These are phyloP conservation scores for Sanguinoderma infundibulare DNA, from an alignment of 1,284 basidiomycete genomes.

Conservation along the genomic window DNA sequence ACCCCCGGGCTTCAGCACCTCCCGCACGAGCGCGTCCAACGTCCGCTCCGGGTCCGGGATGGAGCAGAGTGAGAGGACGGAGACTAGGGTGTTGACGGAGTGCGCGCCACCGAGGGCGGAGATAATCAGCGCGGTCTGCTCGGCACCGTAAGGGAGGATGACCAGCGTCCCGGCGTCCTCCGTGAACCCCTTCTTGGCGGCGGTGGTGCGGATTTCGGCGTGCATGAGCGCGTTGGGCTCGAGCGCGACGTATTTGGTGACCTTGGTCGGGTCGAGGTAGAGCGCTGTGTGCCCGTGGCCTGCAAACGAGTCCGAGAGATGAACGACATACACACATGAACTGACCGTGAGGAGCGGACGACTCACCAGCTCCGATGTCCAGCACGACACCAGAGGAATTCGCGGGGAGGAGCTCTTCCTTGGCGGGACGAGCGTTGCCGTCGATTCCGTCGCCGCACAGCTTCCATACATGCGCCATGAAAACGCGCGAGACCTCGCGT, in stretches of 20 bases:
- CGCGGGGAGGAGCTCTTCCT: conserved; percentile 53
- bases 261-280: conserved; percentile 59
- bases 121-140: conserved; percentile 43
- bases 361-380: conserved; percentile 69
- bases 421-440: conserved; percentile 44
- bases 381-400: conserved; percentile 66
- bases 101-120: conserved; percentile 41
- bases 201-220: conserved; percentile 49
- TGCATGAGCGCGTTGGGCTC: conserved; percentile 74
- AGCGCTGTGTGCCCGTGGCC: conserved; percentile 64
- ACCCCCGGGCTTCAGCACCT: conserved; percentile 62
- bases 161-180: conserved; percentile 50
- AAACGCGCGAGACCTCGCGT: conserved; percentile 50
- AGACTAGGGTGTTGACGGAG: conserved; percentile 60
- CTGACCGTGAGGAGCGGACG: neutral
- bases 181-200: conserved; percentile 54
- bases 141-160: conserved; percentile 59
- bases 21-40: conserved; percentile 45
- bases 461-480: conserved; percentile 66
- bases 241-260: conserved; percentile 68
- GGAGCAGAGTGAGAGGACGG: conserved; percentile 62
- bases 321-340: neutral
- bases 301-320: conserved; percentile 27
- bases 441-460: conserved; percentile 56
- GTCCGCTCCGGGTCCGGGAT: conserved; percentile 54